Percentiles rank a stretch among this genome's conserved stretches.
These are phyloP conservation scores for Triangularia setosa DNA, from an alignment of 2,329 filamentous ascomycete species.

Conservation along the genomic window DNA sequence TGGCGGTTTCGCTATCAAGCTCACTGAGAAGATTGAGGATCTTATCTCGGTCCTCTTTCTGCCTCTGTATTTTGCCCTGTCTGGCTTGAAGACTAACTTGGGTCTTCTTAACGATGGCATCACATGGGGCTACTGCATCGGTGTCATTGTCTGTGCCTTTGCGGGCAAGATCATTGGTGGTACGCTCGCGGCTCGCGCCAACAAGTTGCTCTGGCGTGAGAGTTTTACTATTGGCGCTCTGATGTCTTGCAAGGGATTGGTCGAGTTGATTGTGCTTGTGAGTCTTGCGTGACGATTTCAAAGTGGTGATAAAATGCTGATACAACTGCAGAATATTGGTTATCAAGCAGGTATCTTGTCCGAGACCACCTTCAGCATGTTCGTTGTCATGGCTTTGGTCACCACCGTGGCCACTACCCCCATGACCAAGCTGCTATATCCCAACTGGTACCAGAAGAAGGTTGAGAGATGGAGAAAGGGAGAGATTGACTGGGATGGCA, in stretches of 20 bases:
- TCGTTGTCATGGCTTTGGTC: slow-evolving; percentile 87
- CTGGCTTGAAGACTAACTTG: slow-evolving; percentile 82
- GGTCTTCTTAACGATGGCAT: slow-evolving; percentile 77
- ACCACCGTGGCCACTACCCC: slow-evolving; percentile 84
- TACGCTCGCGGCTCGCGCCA: slow-evolving; percentile 69
- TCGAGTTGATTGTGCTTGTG: slow-evolving; percentile 91
- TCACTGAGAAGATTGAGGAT: slow-evolving; percentile 94
- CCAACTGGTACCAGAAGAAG: slow-evolving; percentile 55
- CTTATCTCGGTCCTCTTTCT: slow-evolving; percentile 78
- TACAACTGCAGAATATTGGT: slow-evolving; percentile 58
- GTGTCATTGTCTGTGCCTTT: slow-evolving; percentile 77
- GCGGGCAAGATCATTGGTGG: slow-evolving; percentile 80
- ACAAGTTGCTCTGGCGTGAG: slow-evolving; percentile 84
- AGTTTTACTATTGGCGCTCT: slow-evolving; percentile 81
- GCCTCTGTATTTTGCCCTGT: slow-evolving; percentile 90
- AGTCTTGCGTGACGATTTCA: slow-evolving; percentile 29
- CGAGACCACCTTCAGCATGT: slow-evolving; percentile 81
- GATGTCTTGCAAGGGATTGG: slow-evolving; percentile 96
- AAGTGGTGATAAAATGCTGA: background rate
- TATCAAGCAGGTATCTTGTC: slow-evolving; percentile 79
- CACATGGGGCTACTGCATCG: slow-evolving; percentile 87
- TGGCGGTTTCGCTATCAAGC: slow-evolving; percentile 82
- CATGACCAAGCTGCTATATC: slow-evolving; percentile 69
- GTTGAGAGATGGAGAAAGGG: slow-evolving; percentile 63
- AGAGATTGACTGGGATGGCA: slow-evolving; percentile 79